These are phyloP conservation scores for Taphrina communis DNA, from an alignment of 1,139 yeast genomes.

Conservation along the genomic window DNA sequence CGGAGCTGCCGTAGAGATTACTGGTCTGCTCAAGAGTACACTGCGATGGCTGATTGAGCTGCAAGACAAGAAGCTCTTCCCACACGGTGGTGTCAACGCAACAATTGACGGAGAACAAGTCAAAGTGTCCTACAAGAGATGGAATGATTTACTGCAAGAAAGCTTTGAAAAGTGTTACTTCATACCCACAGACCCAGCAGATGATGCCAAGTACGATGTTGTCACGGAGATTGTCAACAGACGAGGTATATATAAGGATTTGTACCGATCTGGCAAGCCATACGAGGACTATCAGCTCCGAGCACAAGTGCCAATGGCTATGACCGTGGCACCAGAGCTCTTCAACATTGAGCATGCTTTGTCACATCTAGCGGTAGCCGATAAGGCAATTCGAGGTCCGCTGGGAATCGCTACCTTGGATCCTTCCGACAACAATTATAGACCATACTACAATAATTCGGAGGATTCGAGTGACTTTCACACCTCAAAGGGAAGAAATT, in stretches of 20 bases:
- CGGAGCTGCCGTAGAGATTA: conserved; percentile 94
- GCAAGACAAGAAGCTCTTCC: conserved; percentile 61
- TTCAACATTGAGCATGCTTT: conserved; percentile 68
- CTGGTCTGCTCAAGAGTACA: conserved; percentile 82
- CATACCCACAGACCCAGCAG: conserved; percentile 69
- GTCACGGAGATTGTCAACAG: conserved; percentile 74
- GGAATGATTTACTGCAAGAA: conserved; percentile 72
- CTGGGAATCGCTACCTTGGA: conserved; percentile 91
- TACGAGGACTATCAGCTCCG: conserved; percentile 93
- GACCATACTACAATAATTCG: conserved; percentile 83
- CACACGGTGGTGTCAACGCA: conserved; percentile 53
- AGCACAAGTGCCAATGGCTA: conserved; percentile 90
- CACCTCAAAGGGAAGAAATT: conserved; percentile 92
- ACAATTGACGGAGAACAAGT: conserved; percentile 67
- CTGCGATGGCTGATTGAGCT: conserved; percentile 76
- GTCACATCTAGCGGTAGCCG: conserved; percentile 72
- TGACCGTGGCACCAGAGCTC: conserved; percentile 91
- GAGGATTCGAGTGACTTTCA: conserved; percentile 86
- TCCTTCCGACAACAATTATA: conserved; percentile 87
- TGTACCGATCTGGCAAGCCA: conserved; percentile 78
- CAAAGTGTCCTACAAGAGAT: conserved; percentile 60
- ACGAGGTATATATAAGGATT: conserved; percentile 91
- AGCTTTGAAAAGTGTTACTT: conserved; percentile 82
- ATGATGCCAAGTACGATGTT: conserved; percentile 64
- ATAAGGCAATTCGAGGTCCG: conserved; percentile 77